Evolutionary conservation across 371 early-diverging fungal species (phyloP).

Genomic region (Capillidium heterosporum): DNA sequence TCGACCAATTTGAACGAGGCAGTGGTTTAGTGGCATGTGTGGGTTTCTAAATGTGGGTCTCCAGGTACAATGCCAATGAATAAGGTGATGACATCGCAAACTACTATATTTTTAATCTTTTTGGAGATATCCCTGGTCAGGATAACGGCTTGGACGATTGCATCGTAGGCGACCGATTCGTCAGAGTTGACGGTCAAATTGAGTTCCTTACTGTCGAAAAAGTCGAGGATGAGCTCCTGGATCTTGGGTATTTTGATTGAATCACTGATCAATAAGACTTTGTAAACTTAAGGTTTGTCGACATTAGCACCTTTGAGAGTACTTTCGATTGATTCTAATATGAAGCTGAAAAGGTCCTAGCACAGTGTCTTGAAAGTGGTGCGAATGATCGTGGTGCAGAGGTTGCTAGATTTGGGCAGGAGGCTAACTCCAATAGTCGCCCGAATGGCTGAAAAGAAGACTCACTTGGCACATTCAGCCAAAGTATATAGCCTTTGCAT

Average conservation of each 20-base stretch:
- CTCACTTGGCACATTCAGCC: no score
- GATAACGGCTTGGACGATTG: constrained; percentile 97
- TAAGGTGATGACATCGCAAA: constrained; percentile 80
- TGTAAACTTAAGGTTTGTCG: constrained; percentile 70
- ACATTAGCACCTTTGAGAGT: constrained; percentile 93
- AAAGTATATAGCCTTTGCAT: constrained; percentile 76
- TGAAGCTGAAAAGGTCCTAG: constrained; percentile 78
- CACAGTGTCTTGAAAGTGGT: constrained; percentile 88
- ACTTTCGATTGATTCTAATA: constrained; percentile 91
- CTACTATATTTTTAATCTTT: constrained; percentile 13
- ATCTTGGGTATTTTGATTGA: constrained; percentile 98
- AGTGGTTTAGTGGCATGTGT: constrained; percentile 93
- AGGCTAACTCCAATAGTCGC: constrained; percentile 86
- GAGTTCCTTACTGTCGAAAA: constrained; percentile 86
- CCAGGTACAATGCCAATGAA: constrained; percentile 92
- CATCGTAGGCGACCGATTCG: constrained; percentile 98
- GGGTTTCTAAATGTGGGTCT: constrained; percentile 90
- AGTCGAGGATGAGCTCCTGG: constrained; percentile 73
- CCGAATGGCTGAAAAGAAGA: constrained; percentile 63
- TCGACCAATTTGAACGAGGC: constrained; percentile 95
- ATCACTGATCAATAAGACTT: constrained; percentile 98
- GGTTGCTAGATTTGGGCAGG: no score
- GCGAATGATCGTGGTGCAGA: constrained; percentile 88
- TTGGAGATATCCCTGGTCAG: constrained; percentile 65
- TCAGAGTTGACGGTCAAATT: constrained; percentile 95